Evolutionary conservation across 805 yeast genomes (phyloP).

Genomic region (Komagataella pseudopastoris): DNA sequence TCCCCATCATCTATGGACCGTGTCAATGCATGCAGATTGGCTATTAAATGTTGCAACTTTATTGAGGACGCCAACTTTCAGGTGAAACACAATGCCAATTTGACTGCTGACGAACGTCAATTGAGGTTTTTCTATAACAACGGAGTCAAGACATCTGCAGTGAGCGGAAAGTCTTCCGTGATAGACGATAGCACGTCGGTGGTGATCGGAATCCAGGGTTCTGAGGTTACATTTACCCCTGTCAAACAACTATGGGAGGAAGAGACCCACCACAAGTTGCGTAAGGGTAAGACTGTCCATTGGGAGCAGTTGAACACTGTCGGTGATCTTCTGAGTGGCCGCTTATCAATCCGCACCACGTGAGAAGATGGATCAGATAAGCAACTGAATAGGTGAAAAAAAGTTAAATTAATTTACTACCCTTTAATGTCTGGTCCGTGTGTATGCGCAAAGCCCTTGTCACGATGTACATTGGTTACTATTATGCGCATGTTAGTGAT

Average conservation of each 20-base stretch:
- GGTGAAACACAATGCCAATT: neutral
- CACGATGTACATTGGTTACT: neutral
- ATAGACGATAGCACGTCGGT: conserved; percentile 27
- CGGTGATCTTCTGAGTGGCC: conserved; percentile 63
- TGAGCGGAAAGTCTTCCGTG: conserved; percentile 17
- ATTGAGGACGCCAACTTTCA: conserved; percentile 29
- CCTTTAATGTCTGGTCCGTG: too few relatives aligned
- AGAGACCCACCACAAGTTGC: conserved; percentile 43
- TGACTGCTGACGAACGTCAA: conserved; percentile 7
- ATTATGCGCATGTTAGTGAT: neutral
- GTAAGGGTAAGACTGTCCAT: conserved; percentile 59
- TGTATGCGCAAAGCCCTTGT: too few relatives aligned
- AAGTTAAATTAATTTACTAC: too few relatives aligned
- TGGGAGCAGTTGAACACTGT: conserved; percentile 51
- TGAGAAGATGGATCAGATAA: conserved; percentile 23
- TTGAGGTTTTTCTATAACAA: conserved; percentile 37
- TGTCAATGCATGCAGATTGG: conserved; percentile 59
- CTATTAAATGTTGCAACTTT: conserved; percentile 56
- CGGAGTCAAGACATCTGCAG: conserved; percentile 33
- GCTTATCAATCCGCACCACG: conserved; percentile 20
- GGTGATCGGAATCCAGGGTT: conserved; percentile 62
- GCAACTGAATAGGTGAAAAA: too few relatives aligned
- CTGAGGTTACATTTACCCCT: conserved; percentile 43
- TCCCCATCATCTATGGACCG: conserved; percentile 70
- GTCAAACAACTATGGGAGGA: conserved; percentile 42